A percentile compares a stretch with the other conserved stretches of the same genome.
phyloP scores from a whole-genome alignment of 164 flowering plant species.

The Vitis rupestris region DNA sequence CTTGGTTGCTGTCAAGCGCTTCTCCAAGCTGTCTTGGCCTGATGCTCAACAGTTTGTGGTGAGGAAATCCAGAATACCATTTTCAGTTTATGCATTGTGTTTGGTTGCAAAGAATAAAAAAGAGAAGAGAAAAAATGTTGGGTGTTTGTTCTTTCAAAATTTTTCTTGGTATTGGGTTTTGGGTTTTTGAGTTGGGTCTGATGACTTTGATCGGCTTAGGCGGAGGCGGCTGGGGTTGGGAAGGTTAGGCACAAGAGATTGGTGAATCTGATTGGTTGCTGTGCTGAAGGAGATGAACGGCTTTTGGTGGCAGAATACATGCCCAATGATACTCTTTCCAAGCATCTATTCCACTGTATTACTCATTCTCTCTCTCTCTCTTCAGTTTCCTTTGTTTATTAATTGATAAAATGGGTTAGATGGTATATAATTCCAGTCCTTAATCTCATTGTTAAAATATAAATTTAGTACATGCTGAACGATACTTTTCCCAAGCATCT shows the following conservation, averaged over 20 bases:
- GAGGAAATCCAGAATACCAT: not conserved
- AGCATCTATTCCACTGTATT: conserved; percentile 81
- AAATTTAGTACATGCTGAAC: too few relatives aligned
- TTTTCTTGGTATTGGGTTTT: not conserved
- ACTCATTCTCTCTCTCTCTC: not conserved
- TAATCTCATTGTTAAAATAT: too few relatives aligned
- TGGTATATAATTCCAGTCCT: not conserved
- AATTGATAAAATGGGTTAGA: not conserved
- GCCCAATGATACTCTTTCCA: conserved; percentile 80
- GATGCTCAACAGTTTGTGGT: conserved; percentile 73
- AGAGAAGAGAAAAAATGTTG: not conserved
- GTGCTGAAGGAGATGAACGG: conserved; percentile 81
- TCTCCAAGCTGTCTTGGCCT: conserved; percentile 82
- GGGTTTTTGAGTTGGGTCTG: not conserved
- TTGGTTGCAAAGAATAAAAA: not conserved
- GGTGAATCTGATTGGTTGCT: conserved; percentile 74
- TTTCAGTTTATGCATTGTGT: not conserved
- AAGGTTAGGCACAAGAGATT: conserved; percentile 69
- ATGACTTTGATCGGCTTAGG: conserved; percentile 25
- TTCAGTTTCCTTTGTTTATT: not conserved
- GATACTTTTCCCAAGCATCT: too few relatives aligned
- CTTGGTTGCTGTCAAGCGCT: conserved; percentile 69
- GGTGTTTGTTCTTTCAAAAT: not conserved
- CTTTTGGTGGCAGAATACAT: conserved; percentile 75
- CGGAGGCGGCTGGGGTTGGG: conserved; percentile 74